Evolutionary conservation across 768 basidiomycete species (phyloP).

Genomic region (Tulasnella sp.): DNA sequence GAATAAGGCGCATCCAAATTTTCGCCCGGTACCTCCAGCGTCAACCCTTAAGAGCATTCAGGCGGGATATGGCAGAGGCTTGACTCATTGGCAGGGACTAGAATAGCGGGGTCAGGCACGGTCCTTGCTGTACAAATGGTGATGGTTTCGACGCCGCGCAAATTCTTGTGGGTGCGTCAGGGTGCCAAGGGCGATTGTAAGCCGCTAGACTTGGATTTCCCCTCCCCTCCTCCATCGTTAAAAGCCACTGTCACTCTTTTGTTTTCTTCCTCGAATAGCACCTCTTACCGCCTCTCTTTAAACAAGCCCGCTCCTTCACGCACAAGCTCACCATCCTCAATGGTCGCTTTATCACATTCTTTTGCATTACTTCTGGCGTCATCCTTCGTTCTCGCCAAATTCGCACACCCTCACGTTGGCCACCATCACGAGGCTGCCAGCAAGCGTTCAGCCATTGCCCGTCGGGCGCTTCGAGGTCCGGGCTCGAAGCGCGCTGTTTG

Average conservation of each 20-base stretch:
- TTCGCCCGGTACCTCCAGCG: too few relatives aligned
- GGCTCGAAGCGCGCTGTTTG: constrained; percentile 14
- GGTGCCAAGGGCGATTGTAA: background rate
- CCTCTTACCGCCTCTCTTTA: background rate
- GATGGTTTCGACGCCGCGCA: too few relatives aligned
- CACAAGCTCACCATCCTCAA: background rate
- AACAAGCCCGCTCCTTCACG: background rate
- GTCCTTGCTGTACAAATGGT: too few relatives aligned
- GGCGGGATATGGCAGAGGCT: too few relatives aligned
- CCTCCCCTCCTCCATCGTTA: background rate
- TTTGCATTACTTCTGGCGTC: background rate
- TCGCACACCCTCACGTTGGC: background rate
- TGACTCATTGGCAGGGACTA: too few relatives aligned
- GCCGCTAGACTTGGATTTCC: background rate
- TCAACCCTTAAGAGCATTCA: too few relatives aligned
- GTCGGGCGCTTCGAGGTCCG: background rate
- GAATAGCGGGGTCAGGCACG: too few relatives aligned
- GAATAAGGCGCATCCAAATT: too few relatives aligned
- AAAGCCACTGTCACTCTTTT: background rate
- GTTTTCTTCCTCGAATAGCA: background rate
- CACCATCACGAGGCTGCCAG: background rate
- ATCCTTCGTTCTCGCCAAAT: constrained; percentile 3
- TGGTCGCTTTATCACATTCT: constrained; percentile 14
- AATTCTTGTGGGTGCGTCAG: background rate
- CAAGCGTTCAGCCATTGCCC: constrained; percentile 3